Base-by-base conservation (phyloP, 495 filamentous ascomycete genomes). In the Penicillium psychrofluorescens region DNA sequence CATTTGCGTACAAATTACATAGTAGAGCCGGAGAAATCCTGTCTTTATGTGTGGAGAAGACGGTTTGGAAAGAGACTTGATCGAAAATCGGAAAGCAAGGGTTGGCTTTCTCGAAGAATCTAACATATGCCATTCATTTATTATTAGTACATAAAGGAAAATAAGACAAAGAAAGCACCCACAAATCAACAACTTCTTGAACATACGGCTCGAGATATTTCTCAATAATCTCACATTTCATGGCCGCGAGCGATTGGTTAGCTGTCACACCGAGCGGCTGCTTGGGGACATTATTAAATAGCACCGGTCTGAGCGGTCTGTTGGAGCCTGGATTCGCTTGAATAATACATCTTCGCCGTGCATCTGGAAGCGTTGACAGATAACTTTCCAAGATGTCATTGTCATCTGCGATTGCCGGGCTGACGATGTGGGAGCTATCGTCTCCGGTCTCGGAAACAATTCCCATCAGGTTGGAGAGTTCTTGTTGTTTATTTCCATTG, bases 251-350 rank as follows among this genome's bases (percentile, higher is more conserved):
- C 10, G 55, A 52, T 32, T 60, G 59, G 15, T 59, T 58, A 15
- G 46, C 41, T 16, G 36, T 45, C 14, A 58, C 49, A 29, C 53
- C 59, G 28, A 58, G 43, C 8, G 53, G 63, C 30, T 54, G 54
- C n/a, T 54, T 70, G 5, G 81, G 84, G 11, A 83, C 74, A 1
- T 33, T 65, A 10, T 61, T 80, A 22, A 79, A 87, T 41, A 71
- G 83, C 36, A 80, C 80, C 1, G 72, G 67, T 11, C 71, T 84
- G 27, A 65, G 77, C 38, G 78, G 67, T 45, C 63, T 30, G 33
- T 37, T 43, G 9, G 46, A 45, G 29, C 8, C 40, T 10, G 44
- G 35, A 15, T 37, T 22, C 22, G 22, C 6, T 3, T 22, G 22
- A 22, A 22, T 22, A 22, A 22, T 22, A 22, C 22, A 22, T 22